Evolutionary conservation across 2,329 filamentous ascomycete genomes (phyloP).

Genomic region (Xylaria arbuscula): DNA sequence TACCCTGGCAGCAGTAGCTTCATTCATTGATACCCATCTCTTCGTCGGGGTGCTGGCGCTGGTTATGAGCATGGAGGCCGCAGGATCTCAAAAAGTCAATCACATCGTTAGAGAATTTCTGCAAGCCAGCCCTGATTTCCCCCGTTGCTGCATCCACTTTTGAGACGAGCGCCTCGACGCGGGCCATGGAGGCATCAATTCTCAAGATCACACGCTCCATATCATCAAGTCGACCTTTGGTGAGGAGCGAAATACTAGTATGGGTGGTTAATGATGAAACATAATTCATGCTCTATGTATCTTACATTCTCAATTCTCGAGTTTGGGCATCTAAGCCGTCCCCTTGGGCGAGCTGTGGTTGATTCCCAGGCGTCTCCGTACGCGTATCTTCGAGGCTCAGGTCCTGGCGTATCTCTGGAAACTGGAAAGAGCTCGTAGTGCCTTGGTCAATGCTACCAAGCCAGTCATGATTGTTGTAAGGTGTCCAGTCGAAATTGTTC

Average conservation of each 20-base stretch:
- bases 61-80: neutral
- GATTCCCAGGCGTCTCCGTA: neutral
- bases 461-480: slow-evolving; percentile 2
- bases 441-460: neutral
- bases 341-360: neutral
- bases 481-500: too few relatives aligned
- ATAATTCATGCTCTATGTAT: neutral
- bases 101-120: slow-evolving; percentile 10
- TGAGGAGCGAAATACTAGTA: slow-evolving; percentile 5
- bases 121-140: slow-evolving; percentile 9
- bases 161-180: neutral
- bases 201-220: slow-evolving; percentile 13
- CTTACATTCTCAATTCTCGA: slow-evolving; percentile 11
- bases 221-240: slow-evolving; percentile 10
- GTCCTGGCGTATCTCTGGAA: neutral
- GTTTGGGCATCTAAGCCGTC: neutral
- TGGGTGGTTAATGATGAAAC: slow-evolving; percentile 1
- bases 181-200: slow-evolving; percentile 2
- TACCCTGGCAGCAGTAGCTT: too few relatives aligned
- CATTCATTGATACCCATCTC: slow-evolving; percentile 9
- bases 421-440: neutral
- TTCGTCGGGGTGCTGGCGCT: neutral
- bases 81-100: slow-evolving; percentile 11
- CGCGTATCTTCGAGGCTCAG: neutral
- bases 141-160: neutral